phyloP scores from a whole-genome alignment of 768 basidiomycete species.

The Trametes cubensis region DNA sequence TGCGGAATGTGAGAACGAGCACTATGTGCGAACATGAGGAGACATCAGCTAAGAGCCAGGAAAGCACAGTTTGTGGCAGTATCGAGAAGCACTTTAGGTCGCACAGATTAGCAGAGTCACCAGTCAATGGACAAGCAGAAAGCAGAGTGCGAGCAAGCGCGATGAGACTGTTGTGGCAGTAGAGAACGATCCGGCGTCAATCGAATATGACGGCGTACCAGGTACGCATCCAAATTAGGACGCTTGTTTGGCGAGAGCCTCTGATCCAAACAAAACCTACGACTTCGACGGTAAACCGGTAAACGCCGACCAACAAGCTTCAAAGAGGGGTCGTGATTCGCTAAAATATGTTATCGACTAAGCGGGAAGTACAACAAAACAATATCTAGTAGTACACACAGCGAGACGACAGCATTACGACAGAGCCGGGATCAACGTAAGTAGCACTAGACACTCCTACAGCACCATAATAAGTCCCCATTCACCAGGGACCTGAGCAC shows the following conservation, averaged over 20 bases:
- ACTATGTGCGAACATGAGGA: constrained; percentile 21
- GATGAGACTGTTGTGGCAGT: not conserved
- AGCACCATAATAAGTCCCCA: too few relatives aligned
- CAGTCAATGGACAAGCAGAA: too few relatives aligned
- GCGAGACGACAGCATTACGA: too few relatives aligned
- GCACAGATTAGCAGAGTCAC: not conserved
- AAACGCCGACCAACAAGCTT: too few relatives aligned
- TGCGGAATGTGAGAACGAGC: constrained; percentile 47
- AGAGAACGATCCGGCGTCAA: not conserved
- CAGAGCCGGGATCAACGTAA: too few relatives aligned
- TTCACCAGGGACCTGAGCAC: too few relatives aligned
- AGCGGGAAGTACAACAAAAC: too few relatives aligned
- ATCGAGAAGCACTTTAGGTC: not conserved
- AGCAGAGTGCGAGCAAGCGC: not conserved
- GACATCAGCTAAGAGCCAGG: not conserved
- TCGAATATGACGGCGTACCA: not conserved
- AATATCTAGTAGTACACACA: too few relatives aligned
- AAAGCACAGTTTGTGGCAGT: not conserved
- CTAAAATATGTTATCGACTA: not conserved
- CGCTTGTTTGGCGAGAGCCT: constrained; percentile 23
- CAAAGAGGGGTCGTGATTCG: too few relatives aligned
- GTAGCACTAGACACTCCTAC: too few relatives aligned
- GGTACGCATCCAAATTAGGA: constrained; percentile 4
- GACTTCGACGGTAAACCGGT: too few relatives aligned
- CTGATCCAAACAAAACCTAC: constrained; percentile 18